Base-by-base conservation (phyloP, 768 basidiomycete genomes). In the Mycena rebaudengoi region DNA sequence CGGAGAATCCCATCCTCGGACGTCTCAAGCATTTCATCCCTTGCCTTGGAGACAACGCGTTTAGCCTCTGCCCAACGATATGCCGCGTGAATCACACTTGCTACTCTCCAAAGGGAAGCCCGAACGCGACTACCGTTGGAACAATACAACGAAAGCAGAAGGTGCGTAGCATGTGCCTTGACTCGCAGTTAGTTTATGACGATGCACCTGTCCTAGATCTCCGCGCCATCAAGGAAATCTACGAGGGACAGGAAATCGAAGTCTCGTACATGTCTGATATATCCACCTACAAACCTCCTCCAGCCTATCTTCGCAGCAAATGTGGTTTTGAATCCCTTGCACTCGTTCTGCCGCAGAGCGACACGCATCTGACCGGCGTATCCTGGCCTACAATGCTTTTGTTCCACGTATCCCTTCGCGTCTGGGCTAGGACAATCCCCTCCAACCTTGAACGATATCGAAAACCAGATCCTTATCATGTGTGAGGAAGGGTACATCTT, bases 91-190 rank as follows among this genome's bases (percentile, higher is more conserved):
- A 54, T 28, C 52, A 54, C 37, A 26, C 37, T 14, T 54, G 35
- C 20, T 54, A 28, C 16, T 54, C 35, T 29, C 52, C 52, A 26
- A 25, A 7, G 26, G 52, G 37, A 26, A 23, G 35, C 4, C 52
- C 52, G 41, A 55, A 55, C 32, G 39, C 53, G 4, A n/a, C 10
- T 55, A 43, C 40, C n/a, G 6, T 44, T 55, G 53, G 53, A 40
- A 41, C 12, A 18, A 4, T 2, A n/a, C 7, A 5, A 18, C 16
- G 26, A 29, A 43, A 14, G 53, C 28, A 41, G 53, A 55, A 43
- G 53, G 53, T 55, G 21, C 16, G 53, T 30, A 6, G 20, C 13
- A 21, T 5, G 4, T 32, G 5, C 7, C 6, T 23, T n/a, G n/a
- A n/a, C n/a, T n/a, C n/a, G 16, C 32, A 13, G 23, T 14, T 13